phyloP scores from a whole-genome alignment of 2,329 filamentous ascomycete species.

The Pseudomassariella vexata region DNA sequence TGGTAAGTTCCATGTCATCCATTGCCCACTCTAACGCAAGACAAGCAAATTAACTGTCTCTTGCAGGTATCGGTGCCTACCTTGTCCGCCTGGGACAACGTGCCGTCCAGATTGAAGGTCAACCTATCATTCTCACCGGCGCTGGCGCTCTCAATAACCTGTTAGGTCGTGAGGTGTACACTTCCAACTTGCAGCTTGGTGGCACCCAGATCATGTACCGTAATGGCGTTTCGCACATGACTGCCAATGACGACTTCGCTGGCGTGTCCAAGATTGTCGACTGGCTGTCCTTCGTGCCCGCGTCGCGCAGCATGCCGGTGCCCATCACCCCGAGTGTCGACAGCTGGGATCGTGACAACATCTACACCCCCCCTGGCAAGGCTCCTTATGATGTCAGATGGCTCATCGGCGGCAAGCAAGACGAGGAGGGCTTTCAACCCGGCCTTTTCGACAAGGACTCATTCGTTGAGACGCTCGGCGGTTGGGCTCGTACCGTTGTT shows the following conservation, averaged over 20 bases:
- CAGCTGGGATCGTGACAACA: slow-evolving; percentile 86
- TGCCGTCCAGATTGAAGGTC: slow-evolving; percentile 97
- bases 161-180: slow-evolving; percentile 96
- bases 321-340: slow-evolving; percentile 86
- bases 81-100: slow-evolving; percentile 96
- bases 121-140: slow-evolving; percentile 97
- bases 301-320: slow-evolving; percentile 87
- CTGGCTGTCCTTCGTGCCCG: slow-evolving; percentile 96
- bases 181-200: slow-evolving; percentile 97
- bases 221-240: slow-evolving; percentile 99
- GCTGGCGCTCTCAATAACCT: slow-evolving; percentile 97
- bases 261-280: slow-evolving; percentile 97
- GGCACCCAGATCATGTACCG: slow-evolving; percentile 99
- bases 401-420: slow-evolving; percentile 83
- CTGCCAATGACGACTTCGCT: slow-evolving; percentile 93
- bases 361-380: slow-evolving; percentile 76
- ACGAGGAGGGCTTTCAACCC: slow-evolving; percentile 77
- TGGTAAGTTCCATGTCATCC: slow-evolving; percentile 46
- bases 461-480: slow-evolving; percentile 92
- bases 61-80: slow-evolving; percentile 94
- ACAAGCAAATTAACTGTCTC: slow-evolving; percentile 23
- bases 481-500: slow-evolving; percentile 95
- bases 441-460: slow-evolving; percentile 96
- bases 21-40: too few relatives aligned
- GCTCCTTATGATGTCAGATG: slow-evolving; percentile 88